Base-by-base conservation (phyloP, 352 stramenopile species). In the Peronospora belbahrii region DNA sequence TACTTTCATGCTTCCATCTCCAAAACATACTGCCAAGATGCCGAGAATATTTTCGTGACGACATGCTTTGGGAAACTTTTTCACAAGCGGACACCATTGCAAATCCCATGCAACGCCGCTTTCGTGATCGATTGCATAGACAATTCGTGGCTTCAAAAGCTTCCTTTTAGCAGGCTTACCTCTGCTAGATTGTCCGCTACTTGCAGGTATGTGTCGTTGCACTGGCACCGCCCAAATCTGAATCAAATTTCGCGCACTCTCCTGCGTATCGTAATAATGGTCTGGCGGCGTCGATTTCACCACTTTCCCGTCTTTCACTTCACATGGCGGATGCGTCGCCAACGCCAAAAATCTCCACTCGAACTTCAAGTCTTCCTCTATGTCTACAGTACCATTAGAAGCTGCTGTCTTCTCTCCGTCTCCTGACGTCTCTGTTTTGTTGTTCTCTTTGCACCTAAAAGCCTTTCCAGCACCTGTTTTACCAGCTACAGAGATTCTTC, bases 141-240 rank as follows among this genome's bases (percentile, higher is more conserved):
- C 74, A 6, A 88, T 56, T 14, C 63, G 51, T 8, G 79, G 78
- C 18, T 74, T 67, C 18, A 60, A 47, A 2, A 43, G 19, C 17
- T 8, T 47, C 19, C 20, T 59, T 32, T 27, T 32, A 4, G 9
- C 24, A 2, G 4, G 18, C 24, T 33, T 42, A 9, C 19, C 20
- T 32, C 17, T 49, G 28, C n/a, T 48, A 10, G 6, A 15, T 36
- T 41, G 22, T 32, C 0, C 18, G 40, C 24, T 36, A 27, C 25
- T 23, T 41, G 18, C 33, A 31, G 23, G 19, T 27, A 41, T 52
- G 6, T 39, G 38, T 23, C 13, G 23, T n/a, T 48, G 56, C 33
- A 81, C 65, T 3, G 78, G 78, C 7, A 91, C 49, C 2, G 74
- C 76, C 79, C 79, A 91, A 42, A 91, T 85, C 59, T 91, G 79